Base-by-base conservation (phyloP, 306 rosid species). In the Corylus americana region DNA sequence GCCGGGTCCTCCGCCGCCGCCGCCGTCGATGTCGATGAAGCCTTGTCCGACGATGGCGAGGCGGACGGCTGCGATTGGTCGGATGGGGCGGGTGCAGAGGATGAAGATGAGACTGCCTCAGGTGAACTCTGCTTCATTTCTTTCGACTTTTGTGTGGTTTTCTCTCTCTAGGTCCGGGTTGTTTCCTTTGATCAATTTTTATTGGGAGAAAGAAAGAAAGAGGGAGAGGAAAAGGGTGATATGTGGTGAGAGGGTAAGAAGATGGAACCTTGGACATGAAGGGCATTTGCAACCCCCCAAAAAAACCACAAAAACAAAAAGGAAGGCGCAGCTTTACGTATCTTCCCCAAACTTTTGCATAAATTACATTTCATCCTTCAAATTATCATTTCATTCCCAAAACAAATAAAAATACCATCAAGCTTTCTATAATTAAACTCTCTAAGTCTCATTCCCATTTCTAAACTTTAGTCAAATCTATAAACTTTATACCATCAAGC, bases 1-100 rank as follows among this genome's bases (percentile, higher is more conserved):
- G 89, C 79, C 8, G 89, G 79, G 91, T 93, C 99, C 84, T 96
- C 99, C 78, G 84, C 86, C 68, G 92, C 94, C 17, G 98, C 91
- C 37, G 87, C 85, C 11, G 80, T 59, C 8, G 96, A 90, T 3
- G 83, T 27, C 17, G 81, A 31, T 20, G 73, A 71, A 3, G 80
- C 35, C 74, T 87, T 87, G 79, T 87, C 90, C 76, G 86, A 79
- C 10, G 81, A 57, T 55, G 91, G 77, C 8, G 94, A 84, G 4
- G 93, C 79, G 76, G 90, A 87, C 0, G 87, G 67, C 18, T 86
- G 94, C 4, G 91, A 87, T 70, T 86, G 95, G 78, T 93, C 99
- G 8, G 86, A 57, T 51, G 57, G 71, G 10, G 77, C 82, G 7
- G 92, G 79, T 58, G 83, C 82, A 29, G 97, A 83, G 1, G 91